Conservation (phyloP, 129 eudicot genomes). For the Arctium minus region DNA sequence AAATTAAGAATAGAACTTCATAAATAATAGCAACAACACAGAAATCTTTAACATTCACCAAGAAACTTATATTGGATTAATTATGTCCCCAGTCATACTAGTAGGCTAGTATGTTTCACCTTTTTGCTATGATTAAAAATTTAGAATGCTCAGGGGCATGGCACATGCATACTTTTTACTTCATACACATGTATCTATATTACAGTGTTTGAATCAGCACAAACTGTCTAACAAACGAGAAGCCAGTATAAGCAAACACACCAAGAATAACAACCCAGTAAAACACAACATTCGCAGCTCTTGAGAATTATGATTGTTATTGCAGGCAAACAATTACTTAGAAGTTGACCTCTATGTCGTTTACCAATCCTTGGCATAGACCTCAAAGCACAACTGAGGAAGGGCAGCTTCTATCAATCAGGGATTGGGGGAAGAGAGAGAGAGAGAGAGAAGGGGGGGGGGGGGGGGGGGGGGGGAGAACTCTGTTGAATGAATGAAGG, state of each 20-base stretch:
- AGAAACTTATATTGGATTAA: conserved; percentile 4
- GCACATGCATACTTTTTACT: neutral
- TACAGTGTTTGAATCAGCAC: neutral
- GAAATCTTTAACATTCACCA: neutral
- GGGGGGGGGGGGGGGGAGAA: neutral
- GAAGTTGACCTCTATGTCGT: neutral
- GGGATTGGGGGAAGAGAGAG: neutral
- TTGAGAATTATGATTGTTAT: neutral
- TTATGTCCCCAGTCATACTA: neutral
- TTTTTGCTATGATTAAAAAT: neutral
- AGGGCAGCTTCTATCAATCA: neutral
- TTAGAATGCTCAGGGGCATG: neutral
- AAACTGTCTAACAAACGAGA: neutral
- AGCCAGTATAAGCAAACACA: conserved; percentile 7
- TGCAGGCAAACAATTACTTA: neutral
- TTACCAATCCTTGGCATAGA: neutral
- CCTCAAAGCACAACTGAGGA: conserved; percentile 1
- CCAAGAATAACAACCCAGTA: neutral
- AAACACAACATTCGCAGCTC: neutral
- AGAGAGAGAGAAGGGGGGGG: neutral
- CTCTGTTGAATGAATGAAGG: neutral
- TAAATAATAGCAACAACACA: neutral
- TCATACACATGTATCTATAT: conserved; percentile 1
- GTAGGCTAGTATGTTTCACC: neutral
- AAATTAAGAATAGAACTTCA: neutral